Evolutionary conservation across 805 yeast genomes (phyloP).

Genomic region (Osmozyma mogii): DNA sequence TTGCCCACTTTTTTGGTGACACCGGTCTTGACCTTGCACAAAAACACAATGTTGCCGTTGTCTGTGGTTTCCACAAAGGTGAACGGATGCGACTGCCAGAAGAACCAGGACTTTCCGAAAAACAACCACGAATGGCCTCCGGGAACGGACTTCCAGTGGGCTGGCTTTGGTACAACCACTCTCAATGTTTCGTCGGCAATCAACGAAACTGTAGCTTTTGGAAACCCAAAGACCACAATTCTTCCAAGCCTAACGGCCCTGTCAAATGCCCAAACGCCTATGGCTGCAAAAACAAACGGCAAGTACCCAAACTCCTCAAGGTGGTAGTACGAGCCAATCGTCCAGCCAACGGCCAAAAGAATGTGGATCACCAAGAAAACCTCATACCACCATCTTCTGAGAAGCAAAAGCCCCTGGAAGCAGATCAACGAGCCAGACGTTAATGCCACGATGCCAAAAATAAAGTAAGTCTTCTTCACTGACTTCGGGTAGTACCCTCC

Average conservation of each 20-base stretch:
- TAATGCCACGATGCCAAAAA: constrained; percentile 10
- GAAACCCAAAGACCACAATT: constrained; percentile 26
- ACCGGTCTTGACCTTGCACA: constrained; percentile 28
- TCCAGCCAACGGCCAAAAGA: constrained; percentile 9
- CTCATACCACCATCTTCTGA: constrained; percentile 12
- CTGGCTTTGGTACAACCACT: constrained; percentile 28
- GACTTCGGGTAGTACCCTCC: constrained; percentile 1
- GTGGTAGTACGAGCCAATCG: constrained; percentile 12
- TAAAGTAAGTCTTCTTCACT: constrained; percentile 6
- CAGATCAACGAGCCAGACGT: constrained; percentile 9
- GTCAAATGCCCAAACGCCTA: constrained; percentile 29
- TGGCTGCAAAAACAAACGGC: constrained; percentile 6
- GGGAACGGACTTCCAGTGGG: constrained; percentile 28
- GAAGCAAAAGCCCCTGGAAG: constrained; percentile 11
- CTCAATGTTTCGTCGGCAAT: constrained; percentile 31
- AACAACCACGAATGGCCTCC: constrained; percentile 36
- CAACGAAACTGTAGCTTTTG: constrained; percentile 21
- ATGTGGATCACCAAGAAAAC: constrained; percentile 12
- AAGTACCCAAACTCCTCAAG: constrained; percentile 4
- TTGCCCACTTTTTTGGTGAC: constrained; percentile 18
- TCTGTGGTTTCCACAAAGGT: constrained; percentile 21
- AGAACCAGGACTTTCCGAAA: constrained; percentile 24
- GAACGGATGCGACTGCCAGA: constrained; percentile 39
- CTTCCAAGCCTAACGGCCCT: constrained; percentile 22
- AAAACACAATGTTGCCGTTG: constrained; percentile 18